Conservation (phyloP, 2,329 filamentous ascomycete genomes). For the Penicillium capsulatum region DNA sequence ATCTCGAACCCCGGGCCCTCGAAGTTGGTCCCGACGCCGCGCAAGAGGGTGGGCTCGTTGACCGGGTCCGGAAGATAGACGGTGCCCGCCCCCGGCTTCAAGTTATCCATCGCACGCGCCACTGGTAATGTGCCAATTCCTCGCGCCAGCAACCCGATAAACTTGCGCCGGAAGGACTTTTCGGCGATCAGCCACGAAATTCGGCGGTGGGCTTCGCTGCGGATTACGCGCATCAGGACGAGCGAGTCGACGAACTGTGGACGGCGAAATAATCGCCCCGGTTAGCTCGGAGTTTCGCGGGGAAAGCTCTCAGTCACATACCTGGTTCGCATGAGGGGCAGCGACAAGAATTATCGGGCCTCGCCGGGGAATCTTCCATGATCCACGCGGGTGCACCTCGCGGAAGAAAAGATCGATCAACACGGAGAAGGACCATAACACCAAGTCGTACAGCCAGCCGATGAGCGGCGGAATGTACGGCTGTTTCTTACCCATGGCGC, state of each 20-base stretch:
- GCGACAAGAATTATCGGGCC: constrained; percentile 94
- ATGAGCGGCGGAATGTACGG: constrained; percentile 43
- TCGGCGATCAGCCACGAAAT: constrained; percentile 91
- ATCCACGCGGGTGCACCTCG: constrained; percentile 89
- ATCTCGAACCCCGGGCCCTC: constrained; percentile 65
- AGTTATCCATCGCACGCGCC: constrained; percentile 81
- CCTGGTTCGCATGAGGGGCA: constrained; percentile 93
- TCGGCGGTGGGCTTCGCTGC: constrained; percentile 78
- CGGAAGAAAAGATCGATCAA: constrained; percentile 96
- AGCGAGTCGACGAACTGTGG: constrained; percentile 87
- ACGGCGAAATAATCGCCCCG: not conserved
- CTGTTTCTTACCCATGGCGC: constrained; percentile 34
- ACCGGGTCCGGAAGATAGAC: constrained; percentile 88
- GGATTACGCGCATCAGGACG: constrained; percentile 84
- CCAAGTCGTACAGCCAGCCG: constrained; percentile 49
- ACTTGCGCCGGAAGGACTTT: constrained; percentile 84
- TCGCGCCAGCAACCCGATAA: constrained; percentile 82
- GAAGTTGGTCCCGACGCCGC: constrained; percentile 78
- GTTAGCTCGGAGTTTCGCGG: constrained; percentile 7
- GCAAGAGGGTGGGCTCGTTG: constrained; percentile 75
- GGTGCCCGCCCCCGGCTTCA: constrained; percentile 71
- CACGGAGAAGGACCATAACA: constrained; percentile 54
- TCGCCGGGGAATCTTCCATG: constrained; percentile 86
- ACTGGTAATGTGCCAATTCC: constrained; percentile 90
- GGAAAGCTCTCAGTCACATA: constrained; percentile 38